Percentiles rank a stretch among this genome's conserved stretches.
Conservation (phyloP, 768 basidiomycete species). For the Pleurotus sapidus region DNA sequence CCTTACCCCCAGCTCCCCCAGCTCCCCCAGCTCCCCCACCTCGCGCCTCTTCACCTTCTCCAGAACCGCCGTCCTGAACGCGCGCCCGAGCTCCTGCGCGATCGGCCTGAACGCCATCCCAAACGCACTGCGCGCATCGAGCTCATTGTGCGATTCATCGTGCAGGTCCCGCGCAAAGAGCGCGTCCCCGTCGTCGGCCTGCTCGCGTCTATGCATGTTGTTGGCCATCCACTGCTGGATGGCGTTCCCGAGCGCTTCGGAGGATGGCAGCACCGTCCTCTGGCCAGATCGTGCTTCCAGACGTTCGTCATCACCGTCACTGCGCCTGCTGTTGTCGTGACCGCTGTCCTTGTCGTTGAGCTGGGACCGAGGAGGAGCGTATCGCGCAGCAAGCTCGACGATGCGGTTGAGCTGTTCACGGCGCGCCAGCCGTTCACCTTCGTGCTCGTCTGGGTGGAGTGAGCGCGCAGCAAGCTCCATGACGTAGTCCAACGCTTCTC, state of each 20-base stretch:
- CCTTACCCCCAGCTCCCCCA: too few relatives aligned
- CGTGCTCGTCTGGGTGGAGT: background rate
- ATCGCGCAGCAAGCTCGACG: background rate
- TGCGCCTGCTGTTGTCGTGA: background rate
- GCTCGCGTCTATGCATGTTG: background rate
- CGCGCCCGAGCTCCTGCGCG: too few relatives aligned
- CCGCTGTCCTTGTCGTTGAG: background rate
- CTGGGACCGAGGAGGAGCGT: background rate
- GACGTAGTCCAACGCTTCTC: background rate
- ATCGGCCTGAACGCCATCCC: background rate
- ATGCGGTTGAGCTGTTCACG: background rate
- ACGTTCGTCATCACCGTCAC: background rate
- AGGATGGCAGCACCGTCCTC: background rate
- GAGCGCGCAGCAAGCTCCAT: background rate
- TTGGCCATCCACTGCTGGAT: background rate
- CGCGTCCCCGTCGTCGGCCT: background rate
- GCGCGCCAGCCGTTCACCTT: background rate
- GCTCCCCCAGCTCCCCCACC: too few relatives aligned
- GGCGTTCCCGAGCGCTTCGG: background rate
- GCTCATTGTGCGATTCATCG: background rate
- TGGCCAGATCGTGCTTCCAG: background rate
- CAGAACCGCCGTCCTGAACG: too few relatives aligned
- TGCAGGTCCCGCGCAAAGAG: background rate
- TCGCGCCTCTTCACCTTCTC: too few relatives aligned
- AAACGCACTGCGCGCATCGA: background rate